These are phyloP conservation scores for Onygenales sp. DNA, from an alignment of 2,329 filamentous ascomycete genomes.

Conservation along the genomic window DNA sequence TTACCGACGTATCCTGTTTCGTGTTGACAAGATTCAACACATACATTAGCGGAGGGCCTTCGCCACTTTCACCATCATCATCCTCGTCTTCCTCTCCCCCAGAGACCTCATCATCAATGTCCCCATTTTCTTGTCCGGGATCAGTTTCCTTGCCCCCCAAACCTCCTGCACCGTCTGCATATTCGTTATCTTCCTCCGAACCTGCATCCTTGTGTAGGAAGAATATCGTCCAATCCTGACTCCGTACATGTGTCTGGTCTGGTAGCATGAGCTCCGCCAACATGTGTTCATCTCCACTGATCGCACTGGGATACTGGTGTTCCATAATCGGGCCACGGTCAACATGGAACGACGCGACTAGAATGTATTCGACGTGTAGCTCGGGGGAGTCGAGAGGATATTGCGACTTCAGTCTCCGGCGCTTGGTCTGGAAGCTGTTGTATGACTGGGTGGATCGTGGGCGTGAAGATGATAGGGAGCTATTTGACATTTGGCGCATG, in stretches of 20 bases:
- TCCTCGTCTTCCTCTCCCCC: constrained; percentile 40
- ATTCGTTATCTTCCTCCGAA: constrained; percentile 66
- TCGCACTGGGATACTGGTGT: constrained; percentile 89
- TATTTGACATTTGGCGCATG: constrained; percentile 43
- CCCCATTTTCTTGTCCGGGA: constrained; percentile 34
- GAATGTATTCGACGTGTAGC: constrained; percentile 97
- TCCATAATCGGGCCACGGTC: constrained; percentile 96
- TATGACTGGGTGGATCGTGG: constrained; percentile 25
- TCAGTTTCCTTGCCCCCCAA: constrained; percentile 28
- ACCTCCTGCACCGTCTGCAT: constrained; percentile 37
- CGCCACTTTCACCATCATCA: constrained; percentile 58
- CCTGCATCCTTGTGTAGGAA: constrained; percentile 94
- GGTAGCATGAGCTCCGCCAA: constrained; percentile 96
- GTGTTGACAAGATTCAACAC: constrained; percentile 97
- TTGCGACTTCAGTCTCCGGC: constrained; percentile 53
- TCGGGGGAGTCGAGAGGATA: constrained; percentile 66
- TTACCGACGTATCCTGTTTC: constrained; percentile 87
- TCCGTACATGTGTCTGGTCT: constrained; percentile 87
- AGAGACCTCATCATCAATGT: constrained; percentile 30
- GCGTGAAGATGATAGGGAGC: constrained; percentile 28
- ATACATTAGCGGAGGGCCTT: constrained; percentile 89
- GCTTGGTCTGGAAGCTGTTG: constrained; percentile 11
- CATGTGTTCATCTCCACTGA: constrained; percentile 97
- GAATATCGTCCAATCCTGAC: constrained; percentile 98
- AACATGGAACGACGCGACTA: constrained; percentile 95